Evolutionary conservation across 345 rosid genomes (phyloP), one percentile per base, ranked within the genome.

Genomic region (Toxicodendron radicans): DNA sequence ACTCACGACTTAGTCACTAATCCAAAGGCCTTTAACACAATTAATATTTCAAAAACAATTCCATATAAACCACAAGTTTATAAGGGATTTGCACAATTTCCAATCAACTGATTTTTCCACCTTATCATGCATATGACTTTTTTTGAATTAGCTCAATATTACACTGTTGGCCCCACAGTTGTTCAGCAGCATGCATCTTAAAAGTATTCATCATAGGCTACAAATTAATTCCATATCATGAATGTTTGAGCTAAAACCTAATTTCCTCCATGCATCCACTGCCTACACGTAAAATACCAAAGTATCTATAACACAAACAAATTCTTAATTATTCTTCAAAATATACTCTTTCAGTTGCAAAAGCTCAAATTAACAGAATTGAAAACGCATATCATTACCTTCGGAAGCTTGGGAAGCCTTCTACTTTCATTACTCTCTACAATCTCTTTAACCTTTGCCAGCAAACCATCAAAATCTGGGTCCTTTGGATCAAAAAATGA

Each of bases 361-460:
- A 64, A 49, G 16, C 58, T 35, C 38, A 38, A 33, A 38, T 30
- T 60, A 5, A 24, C 2, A 21, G 41, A 9, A 57, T 41, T 43
- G n/a, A 35, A 38, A 71, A 20, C 20, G 30, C n/a, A 32, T 51
- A 57, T 59, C 13, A 33, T 71, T 85, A 95, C 99, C 96, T 95
- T 89, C 2, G 95, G 90, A 78, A 91, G 87, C 89, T 95, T 95
- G n/a, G 98, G 98, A 46, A 90, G 88, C 82, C 98, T 87, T 78
- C 96, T 87, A 76, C 88, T 89, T 79, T 93, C 97, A 78, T 93
- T 95, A 77, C 93, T 95, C 79, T 93, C 98, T 7, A 91, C 87
- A 52, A 93, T 81, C 49, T 91, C 98, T 70, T 89, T 90, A 66
- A 93, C 81, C 76, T 86, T 87, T 14, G 72, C 71, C 75, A 87